These are phyloP conservation scores for Botrytis elliptica DNA, from an alignment of 2,329 filamentous ascomycete genomes.

Conservation along the genomic window DNA sequence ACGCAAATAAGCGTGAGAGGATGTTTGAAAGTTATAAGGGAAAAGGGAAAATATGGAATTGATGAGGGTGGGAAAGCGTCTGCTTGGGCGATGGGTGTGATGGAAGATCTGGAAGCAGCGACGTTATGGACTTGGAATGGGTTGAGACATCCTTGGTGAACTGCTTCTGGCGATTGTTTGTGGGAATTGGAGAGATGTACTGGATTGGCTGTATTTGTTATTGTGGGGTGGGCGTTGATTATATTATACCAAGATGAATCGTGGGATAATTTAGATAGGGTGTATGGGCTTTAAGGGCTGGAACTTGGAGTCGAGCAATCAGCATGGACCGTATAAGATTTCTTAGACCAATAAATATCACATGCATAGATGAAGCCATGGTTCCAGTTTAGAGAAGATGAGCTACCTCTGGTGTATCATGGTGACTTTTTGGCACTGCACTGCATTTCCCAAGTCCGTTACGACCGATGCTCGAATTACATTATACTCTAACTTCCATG, in stretches of 20 bases:
- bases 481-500: not conserved
- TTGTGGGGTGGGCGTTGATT: not conserved
- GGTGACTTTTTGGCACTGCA: not conserved
- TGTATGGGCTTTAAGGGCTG: not conserved
- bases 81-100: not conserved
- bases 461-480: not conserved
- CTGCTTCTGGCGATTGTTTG: not conserved
- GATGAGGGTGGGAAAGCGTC: not conserved
- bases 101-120: not conserved
- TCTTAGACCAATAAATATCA: not conserved
- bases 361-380: not conserved
- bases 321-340: not conserved
- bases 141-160: constrained; percentile 8
- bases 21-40: not conserved
- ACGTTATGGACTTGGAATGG: constrained; percentile 15
- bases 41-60: constrained; percentile 7
- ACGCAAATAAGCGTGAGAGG: not conserved
- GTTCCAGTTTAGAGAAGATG: not conserved
- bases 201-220: not conserved
- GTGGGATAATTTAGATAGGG: not conserved
- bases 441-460: not conserved
- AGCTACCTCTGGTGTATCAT: not conserved
- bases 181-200: not conserved
- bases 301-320: not conserved
- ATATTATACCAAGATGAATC: not conserved